Conservation (phyloP, 2,329 filamentous ascomycete species). For the Colletotrichum chlorophyti region DNA sequence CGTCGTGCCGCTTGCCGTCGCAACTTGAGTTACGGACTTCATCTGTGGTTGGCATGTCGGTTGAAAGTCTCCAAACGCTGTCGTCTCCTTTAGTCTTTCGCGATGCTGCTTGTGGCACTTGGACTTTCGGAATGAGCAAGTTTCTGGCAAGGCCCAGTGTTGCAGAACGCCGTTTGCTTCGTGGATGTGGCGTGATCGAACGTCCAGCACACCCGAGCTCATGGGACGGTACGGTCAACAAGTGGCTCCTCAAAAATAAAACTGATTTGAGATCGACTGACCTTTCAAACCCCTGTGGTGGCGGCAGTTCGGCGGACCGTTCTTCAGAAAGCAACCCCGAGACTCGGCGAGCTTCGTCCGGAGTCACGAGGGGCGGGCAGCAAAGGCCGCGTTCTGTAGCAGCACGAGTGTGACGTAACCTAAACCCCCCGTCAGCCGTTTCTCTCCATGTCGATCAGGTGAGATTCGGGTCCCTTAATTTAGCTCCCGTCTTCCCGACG, state of each 20-base stretch:
- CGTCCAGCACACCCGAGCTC: background rate
- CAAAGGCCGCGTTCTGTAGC: slow-evolving; percentile 23
- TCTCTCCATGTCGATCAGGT: slow-evolving; percentile 2
- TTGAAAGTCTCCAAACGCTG: background rate
- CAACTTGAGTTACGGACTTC: too few species aligned
- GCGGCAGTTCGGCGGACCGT: too few species aligned
- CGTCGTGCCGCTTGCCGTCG: too few species aligned
- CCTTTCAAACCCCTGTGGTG: too few species aligned
- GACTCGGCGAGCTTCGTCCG: slow-evolving; percentile 13
- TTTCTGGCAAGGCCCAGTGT: background rate
- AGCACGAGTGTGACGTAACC: slow-evolving; percentile 16
- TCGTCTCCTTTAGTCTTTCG: background rate
- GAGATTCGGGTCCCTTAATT: slow-evolving; percentile 7
- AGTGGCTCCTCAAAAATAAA: too few species aligned
- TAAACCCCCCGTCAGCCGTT: background rate
- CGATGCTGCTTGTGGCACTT: too few species aligned
- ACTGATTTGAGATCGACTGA: too few species aligned
- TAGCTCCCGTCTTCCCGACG: slow-evolving; percentile 18
- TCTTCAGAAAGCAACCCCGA: background rate
- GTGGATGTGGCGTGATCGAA: slow-evolving; percentile 5
- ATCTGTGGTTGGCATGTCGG: too few species aligned
- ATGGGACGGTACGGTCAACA: too few species aligned
- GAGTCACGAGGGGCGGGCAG: background rate
- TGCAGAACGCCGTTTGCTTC: background rate
- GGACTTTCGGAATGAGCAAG: background rate